Evolutionary conservation across 192 early-diverging fungal genomes (phyloP).

Genomic region (Backusella tuberculispora): DNA sequence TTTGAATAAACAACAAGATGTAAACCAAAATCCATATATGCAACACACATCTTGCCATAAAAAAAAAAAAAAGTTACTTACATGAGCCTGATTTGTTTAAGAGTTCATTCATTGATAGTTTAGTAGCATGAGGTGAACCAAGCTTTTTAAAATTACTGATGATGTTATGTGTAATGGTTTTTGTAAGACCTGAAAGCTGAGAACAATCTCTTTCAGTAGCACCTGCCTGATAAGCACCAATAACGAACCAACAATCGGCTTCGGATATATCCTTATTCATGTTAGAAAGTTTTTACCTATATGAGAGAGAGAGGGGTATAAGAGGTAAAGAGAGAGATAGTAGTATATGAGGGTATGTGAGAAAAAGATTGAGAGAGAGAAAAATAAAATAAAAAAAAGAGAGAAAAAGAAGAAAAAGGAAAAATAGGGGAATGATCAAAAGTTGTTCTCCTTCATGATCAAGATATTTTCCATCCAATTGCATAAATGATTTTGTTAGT

Average conservation of each 20-base stretch:
- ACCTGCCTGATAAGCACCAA: conserved; percentile 38
- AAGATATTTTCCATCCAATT: too few relatives aligned
- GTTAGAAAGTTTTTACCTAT: neutral
- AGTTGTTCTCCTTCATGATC: too few relatives aligned
- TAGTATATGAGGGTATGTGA: neutral
- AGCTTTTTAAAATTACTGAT: conserved; percentile 30
- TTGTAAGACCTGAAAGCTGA: conserved; percentile 32
- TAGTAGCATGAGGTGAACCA: conserved; percentile 31
- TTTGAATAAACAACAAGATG: too few relatives aligned
- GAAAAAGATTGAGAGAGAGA: neutral
- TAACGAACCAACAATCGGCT: conserved; percentile 36
- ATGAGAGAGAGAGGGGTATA: neutral
- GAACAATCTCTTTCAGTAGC: conserved; percentile 36
- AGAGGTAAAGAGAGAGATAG: neutral
- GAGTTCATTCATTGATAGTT: neutral
- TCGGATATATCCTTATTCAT: conserved; percentile 28
- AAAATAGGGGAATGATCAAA: too few relatives aligned
- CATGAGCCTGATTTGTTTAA: neutral
- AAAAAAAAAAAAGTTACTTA: too few relatives aligned
- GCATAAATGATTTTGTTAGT: too few relatives aligned
- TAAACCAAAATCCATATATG: too few relatives aligned
- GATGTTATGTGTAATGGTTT: conserved; percentile 30
- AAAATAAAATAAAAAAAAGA: neutral
- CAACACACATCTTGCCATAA: too few relatives aligned
- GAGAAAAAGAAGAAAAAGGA: too few relatives aligned